phyloP scores from a whole-genome alignment of 2,329 filamentous ascomycete species.

The Sphaerulina populicola region DNA sequence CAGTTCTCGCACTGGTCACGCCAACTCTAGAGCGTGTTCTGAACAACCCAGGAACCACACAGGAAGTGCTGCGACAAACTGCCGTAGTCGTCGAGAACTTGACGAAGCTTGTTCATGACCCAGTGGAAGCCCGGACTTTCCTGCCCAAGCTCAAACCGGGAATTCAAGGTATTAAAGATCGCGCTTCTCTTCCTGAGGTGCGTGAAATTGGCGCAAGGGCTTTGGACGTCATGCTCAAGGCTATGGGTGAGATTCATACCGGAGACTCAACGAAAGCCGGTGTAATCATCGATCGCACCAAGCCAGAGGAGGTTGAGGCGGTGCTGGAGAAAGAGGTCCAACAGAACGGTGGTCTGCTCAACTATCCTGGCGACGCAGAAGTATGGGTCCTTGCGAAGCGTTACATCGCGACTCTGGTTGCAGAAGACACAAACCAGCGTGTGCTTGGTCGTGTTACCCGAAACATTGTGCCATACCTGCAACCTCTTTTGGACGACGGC shows the following conservation, averaged over 20 bases:
- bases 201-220: constrained; percentile 80
- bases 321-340: constrained; percentile 69
- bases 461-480: constrained; percentile 67
- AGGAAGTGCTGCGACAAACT: constrained; percentile 91
- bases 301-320: constrained; percentile 63
- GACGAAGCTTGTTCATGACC: constrained; percentile 94
- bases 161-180: constrained; percentile 78
- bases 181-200: constrained; percentile 89
- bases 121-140: constrained; percentile 89
- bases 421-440: constrained; percentile 79
- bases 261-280: constrained; percentile 39
- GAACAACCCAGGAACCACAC: constrained; percentile 80
- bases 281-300: constrained; percentile 55
- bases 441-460: constrained; percentile 62
- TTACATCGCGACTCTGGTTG: constrained; percentile 77
- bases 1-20: constrained; percentile 86
- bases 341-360: constrained; percentile 55
- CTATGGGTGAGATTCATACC: constrained; percentile 63
- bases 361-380: constrained; percentile 52
- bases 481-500: constrained; percentile 56
- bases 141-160: constrained; percentile 89
- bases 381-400: constrained; percentile 59
- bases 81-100: constrained; percentile 96
- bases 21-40: constrained; percentile 89
- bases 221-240: constrained; percentile 79